Percentiles rank a stretch among this genome's conserved stretches.
phyloP scores from a whole-genome alignment of 352 stramenopile species.

The Phytophthora fragariaefolia region DNA sequence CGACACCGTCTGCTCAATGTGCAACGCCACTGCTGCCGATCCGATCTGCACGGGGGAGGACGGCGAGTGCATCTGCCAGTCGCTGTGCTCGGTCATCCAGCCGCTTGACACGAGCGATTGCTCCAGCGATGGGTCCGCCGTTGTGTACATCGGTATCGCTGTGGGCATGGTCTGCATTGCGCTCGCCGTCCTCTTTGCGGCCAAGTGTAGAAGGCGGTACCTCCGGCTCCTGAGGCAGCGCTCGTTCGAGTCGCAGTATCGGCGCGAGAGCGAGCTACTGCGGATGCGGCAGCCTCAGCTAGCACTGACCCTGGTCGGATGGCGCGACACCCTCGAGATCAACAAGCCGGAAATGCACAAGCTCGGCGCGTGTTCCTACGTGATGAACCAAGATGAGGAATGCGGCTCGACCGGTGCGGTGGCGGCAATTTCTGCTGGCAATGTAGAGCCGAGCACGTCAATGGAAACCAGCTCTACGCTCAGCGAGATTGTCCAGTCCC shows the following conservation, averaged over 20 bases:
- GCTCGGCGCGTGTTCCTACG: constrained; percentile 29
- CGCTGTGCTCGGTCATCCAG: constrained; percentile 40
- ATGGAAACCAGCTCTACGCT: constrained; percentile 20
- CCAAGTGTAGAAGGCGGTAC: constrained; percentile 27
- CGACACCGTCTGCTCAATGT: constrained; percentile 36
- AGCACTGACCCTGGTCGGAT: constrained; percentile 34
- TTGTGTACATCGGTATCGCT: constrained; percentile 30
- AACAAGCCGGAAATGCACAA: constrained; percentile 34
- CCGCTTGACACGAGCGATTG: constrained; percentile 1
- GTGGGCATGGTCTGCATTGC: constrained; percentile 21
- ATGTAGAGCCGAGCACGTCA: constrained; percentile 14
- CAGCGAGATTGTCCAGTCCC: constrained; percentile 13
- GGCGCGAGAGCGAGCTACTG: constrained; percentile 28
- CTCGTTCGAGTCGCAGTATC: constrained; percentile 1
- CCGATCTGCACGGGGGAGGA: constrained; percentile 38
- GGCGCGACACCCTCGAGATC: constrained; percentile 36
- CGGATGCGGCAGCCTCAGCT: constrained; percentile 28
- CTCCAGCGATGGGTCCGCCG: constrained; percentile 5
- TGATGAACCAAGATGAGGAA: constrained; percentile 6
- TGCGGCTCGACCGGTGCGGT: background rate
- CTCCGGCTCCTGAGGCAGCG: constrained; percentile 1
- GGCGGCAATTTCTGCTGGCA: background rate
- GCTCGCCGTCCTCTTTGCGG: constrained; percentile 28
- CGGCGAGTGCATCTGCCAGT: constrained; percentile 42
- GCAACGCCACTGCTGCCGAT: constrained; percentile 25